These are phyloP conservation scores for Russula virescens DNA, from an alignment of 768 basidiomycete genomes.

Conservation along the genomic window DNA sequence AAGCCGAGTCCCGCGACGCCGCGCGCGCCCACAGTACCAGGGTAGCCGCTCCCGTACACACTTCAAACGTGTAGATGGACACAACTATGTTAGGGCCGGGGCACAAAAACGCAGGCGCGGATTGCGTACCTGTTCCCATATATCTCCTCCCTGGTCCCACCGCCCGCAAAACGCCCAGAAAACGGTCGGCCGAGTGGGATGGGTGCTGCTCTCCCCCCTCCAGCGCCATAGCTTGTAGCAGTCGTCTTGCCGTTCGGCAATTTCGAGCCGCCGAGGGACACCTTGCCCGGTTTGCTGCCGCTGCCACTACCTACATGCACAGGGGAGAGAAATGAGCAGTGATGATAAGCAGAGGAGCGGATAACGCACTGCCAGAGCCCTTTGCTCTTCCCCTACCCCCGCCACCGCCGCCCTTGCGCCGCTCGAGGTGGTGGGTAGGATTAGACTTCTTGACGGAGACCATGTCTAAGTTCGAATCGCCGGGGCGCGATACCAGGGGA, in stretches of 20 bases:
- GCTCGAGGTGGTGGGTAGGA: neutral
- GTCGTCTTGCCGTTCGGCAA: conserved; percentile 15
- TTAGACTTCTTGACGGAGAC: neutral
- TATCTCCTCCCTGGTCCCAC: conserved; percentile 25
- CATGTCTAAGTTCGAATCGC: neutral
- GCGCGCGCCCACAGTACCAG: conserved; percentile 9
- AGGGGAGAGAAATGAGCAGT: neutral
- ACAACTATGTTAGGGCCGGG: neutral
- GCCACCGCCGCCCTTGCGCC: conserved; percentile 15
- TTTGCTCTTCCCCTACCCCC: neutral
- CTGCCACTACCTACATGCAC: conserved; percentile 4
- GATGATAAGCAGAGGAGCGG: neutral
- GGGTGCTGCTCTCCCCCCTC: conserved; percentile 16
- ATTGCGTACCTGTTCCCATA: conserved; percentile 26
- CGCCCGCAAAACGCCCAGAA: conserved; percentile 27
- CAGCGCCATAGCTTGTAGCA: conserved; percentile 26
- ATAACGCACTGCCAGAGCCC: neutral
- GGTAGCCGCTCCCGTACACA: conserved; percentile 30
- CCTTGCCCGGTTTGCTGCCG: neutral
- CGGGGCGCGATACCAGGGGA: neutral
- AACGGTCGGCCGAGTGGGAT: conserved; percentile 26
- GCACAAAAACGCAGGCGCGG: too few species aligned
- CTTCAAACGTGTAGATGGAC: conserved; percentile 7
- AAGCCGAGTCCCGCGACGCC: conserved; percentile 24
- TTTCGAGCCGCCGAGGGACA: neutral